phyloP scores from a whole-genome alignment of 768 basidiomycete species.

The Russula compacta region DNA sequence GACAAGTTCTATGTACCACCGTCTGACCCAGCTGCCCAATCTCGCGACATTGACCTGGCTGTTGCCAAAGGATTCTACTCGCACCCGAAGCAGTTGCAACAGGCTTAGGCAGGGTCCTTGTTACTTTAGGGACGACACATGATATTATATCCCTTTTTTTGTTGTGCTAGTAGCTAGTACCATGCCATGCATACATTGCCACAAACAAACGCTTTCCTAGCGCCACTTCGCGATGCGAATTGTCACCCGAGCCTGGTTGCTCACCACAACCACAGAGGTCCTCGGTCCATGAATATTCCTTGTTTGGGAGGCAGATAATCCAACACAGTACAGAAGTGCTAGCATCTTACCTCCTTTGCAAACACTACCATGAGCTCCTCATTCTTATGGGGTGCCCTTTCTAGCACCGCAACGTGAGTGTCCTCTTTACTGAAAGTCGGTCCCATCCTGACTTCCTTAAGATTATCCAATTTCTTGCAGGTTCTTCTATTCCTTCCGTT shows the following conservation, averaged over 20 bases:
- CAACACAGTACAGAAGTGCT: neutral
- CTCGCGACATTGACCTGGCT: constrained; percentile 74
- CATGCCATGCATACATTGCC: neutral
- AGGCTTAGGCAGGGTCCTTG: neutral
- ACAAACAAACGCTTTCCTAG: neutral
- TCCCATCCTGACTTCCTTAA: constrained; percentile 25
- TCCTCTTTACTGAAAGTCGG: neutral
- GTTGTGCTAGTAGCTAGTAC: neutral
- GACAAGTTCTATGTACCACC: constrained; percentile 91
- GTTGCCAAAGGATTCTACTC: constrained; percentile 75
- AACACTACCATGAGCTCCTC: constrained; percentile 40
- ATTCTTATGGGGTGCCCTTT: constrained; percentile 57
- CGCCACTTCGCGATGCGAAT: no score
- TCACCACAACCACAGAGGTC: neutral
- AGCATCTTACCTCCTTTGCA: neutral
- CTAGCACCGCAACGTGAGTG: constrained; percentile 42
- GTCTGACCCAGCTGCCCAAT: constrained; percentile 62
- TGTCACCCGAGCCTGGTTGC: neutral
- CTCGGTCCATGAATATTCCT: neutral
- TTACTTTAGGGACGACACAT: neutral
- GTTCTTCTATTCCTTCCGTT: constrained; percentile 79
- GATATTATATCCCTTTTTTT: neutral
- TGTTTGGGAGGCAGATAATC: neutral
- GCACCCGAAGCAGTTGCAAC: constrained; percentile 28
- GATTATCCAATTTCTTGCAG: constrained; percentile 68